Evolutionary conservation across 2,329 filamentous ascomycete genomes (phyloP).

Genomic region (Hypoxylon rubiginosum): DNA sequence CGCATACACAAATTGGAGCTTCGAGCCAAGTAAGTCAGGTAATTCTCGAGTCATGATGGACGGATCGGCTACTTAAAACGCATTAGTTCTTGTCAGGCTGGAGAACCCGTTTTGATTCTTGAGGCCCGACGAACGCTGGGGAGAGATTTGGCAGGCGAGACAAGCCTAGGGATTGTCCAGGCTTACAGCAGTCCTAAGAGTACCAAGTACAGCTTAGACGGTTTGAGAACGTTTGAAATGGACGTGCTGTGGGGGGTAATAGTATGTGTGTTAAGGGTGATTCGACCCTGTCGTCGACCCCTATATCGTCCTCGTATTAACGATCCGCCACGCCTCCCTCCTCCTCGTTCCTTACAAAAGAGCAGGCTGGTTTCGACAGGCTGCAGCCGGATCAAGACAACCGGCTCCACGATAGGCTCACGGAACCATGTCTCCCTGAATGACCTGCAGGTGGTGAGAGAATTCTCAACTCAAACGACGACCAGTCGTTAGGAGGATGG

Average conservation of each 20-base stretch:
- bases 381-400: constrained; percentile 37
- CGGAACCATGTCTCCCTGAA: constrained; percentile 28
- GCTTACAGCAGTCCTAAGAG: background rate
- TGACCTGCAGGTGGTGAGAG: constrained; percentile 36
- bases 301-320: constrained; percentile 44
- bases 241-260: constrained; percentile 36
- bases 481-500: constrained; percentile 21
- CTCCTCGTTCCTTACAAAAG: background rate
- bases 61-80: constrained; percentile 7
- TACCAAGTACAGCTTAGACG: background rate
- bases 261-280: constrained; percentile 38
- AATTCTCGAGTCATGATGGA: constrained; percentile 8
- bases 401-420: constrained; percentile 38
- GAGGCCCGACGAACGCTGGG: constrained; percentile 33
- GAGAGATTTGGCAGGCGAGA: constrained; percentile 30
- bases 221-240: constrained; percentile 4
- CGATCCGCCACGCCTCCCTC: constrained; percentile 37
- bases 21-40: background rate
- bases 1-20: constrained; percentile 13
- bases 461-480: constrained; percentile 30
- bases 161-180: constrained; percentile 20
- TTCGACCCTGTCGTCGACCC: constrained; percentile 43
- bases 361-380: constrained; percentile 16
- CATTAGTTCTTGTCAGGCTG: constrained; percentile 33
- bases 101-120: constrained; percentile 17